Evolutionary conservation across 2,329 filamentous ascomycete species (phyloP).

Genomic region (Phialophora verrucosa): DNA sequence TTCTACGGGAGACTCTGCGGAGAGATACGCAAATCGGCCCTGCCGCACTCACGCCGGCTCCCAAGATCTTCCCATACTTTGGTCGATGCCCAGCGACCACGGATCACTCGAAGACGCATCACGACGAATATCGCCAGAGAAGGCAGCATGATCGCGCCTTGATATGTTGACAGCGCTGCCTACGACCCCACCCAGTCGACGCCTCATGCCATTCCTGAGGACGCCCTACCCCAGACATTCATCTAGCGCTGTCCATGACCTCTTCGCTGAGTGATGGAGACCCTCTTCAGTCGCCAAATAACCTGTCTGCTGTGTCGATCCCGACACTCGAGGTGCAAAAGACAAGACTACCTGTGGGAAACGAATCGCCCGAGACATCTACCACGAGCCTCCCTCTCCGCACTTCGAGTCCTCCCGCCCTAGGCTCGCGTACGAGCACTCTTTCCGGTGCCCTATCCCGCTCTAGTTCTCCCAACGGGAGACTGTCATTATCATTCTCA

Average conservation of each 20-base stretch:
- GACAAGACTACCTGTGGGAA: conserved; percentile 58
- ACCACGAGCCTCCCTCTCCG: conserved; percentile 62
- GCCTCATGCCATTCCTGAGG: conserved; percentile 30
- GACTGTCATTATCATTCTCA: conserved; percentile 61
- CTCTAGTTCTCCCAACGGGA: conserved; percentile 69
- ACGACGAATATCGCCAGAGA: background rate
- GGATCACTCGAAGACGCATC: background rate
- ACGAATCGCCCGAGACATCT: conserved; percentile 59
- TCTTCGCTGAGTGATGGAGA: conserved; percentile 39
- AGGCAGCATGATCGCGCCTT: conserved; percentile 1
- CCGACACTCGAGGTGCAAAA: conserved; percentile 66
- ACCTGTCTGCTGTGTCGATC: conserved; percentile 51
- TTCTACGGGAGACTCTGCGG: background rate
- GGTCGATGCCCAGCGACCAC: background rate
- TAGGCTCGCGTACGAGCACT: conserved; percentile 60
- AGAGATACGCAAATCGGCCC: background rate
- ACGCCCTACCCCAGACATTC: conserved; percentile 14
- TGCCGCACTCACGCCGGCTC: background rate
- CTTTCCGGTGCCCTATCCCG: conserved; percentile 71
- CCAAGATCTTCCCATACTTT: background rate
- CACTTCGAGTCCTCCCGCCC: conserved; percentile 67
- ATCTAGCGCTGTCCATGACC: conserved; percentile 39
- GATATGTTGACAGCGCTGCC: conserved; percentile 23
- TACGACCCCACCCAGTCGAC: background rate
- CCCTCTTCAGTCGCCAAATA: conserved; percentile 32